These are phyloP conservation scores for Solanum clarkiae DNA, from an alignment of 257 asterid genomes.

Conservation along the genomic window DNA sequence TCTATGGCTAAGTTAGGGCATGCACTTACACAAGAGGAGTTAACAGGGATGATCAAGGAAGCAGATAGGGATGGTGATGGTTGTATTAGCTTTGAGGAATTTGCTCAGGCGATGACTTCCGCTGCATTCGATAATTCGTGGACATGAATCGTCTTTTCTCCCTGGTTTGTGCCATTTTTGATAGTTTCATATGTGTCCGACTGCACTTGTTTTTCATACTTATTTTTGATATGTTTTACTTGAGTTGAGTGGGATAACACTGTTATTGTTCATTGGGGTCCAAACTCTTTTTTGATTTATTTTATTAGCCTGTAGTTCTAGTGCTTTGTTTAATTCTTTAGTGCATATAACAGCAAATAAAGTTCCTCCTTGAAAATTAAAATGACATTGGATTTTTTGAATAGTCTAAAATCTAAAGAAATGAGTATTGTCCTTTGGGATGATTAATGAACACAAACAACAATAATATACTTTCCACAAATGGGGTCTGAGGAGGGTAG, in stretches of 20 bases:
- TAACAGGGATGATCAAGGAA: constrained; percentile 62
- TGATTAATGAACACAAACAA: neutral
- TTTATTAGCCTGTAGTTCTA: neutral
- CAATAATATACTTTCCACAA: no score
- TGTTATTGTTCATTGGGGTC: neutral
- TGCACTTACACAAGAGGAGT: constrained; percentile 63
- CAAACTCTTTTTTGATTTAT: neutral
- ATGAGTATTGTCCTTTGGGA: neutral
- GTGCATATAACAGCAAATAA: neutral
- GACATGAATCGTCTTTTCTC: constrained; percentile 15
- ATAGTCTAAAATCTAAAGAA: neutral
- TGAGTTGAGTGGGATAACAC: no score
- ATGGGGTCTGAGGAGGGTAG: no score
- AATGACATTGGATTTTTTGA: neutral
- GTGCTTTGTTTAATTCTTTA: neutral
- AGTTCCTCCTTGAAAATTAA: neutral
- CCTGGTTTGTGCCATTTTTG: neutral
- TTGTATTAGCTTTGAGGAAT: constrained; percentile 51
- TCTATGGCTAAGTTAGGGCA: constrained; percentile 69
- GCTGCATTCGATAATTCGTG: constrained; percentile 70
- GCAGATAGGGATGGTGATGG: constrained; percentile 73
- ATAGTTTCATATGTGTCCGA: neutral
- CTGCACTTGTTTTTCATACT: neutral
- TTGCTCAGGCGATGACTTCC: constrained; percentile 61
- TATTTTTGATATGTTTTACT: no score